phyloP scores from a whole-genome alignment of 164 flowering plant species.

The Nelumbo lutea region DNA sequence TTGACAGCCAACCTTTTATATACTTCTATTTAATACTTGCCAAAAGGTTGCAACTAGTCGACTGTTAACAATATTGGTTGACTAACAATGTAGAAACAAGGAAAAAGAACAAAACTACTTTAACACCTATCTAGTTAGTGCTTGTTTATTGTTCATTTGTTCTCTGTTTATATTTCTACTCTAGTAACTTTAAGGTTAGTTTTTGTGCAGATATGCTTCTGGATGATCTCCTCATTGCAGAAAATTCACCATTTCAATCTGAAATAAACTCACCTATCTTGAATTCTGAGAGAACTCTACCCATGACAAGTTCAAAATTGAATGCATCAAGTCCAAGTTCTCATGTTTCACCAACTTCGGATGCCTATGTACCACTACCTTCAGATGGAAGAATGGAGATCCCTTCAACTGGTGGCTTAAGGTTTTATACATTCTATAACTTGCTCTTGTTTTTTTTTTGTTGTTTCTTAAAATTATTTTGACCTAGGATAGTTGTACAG shows the following conservation, averaged over 20 bases:
- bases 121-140: not conserved
- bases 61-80: too few relatives aligned
- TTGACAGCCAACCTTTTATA: too few relatives aligned
- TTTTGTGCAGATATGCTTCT: constrained; percentile 70
- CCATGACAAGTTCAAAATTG: constrained; percentile 36
- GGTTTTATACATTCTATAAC: constrained; percentile 34
- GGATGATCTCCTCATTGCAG: constrained; percentile 85
- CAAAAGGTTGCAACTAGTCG: too few relatives aligned
- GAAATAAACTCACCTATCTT: constrained; percentile 43
- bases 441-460: not conserved
- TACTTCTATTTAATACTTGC: too few relatives aligned
- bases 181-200: not conserved
- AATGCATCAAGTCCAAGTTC: constrained; percentile 27
- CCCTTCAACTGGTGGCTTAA: constrained; percentile 29
- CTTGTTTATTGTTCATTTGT: not conserved
- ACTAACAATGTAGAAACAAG: too few relatives aligned
- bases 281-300: constrained; percentile 50
- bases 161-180: too few relatives aligned
- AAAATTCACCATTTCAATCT: constrained; percentile 72
- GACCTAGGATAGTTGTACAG: not conserved
- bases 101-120: too few relatives aligned
- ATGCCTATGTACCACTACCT: too few relatives aligned
- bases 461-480: not conserved
- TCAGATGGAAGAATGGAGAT: constrained; percentile 31
- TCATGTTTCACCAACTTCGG: constrained; percentile 16